Percentiles rank a stretch among this genome's conserved stretches.
Conservation (phyloP, 805 yeast species). For the Pichia nanzhaoensis region DNA sequence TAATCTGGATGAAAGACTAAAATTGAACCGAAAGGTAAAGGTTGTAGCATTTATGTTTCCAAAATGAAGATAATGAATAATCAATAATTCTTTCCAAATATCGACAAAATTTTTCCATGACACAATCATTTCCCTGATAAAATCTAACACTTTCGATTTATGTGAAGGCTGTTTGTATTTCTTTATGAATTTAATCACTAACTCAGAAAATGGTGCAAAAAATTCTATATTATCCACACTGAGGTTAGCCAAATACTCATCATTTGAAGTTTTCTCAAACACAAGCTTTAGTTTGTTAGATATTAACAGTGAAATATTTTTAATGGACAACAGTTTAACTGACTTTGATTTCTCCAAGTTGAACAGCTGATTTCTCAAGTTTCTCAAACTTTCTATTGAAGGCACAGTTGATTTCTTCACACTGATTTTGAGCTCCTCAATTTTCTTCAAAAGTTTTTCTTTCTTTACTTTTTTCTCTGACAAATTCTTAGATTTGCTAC, state of each 20-base stretch:
- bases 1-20: neutral
- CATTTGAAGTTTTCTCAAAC: neutral
- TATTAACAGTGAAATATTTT: conserved; percentile 1
- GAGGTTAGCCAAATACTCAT: neutral
- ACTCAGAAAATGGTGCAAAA: conserved; percentile 7
- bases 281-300: neutral
- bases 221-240: neutral
- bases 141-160: neutral
- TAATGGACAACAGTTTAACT: conserved; percentile 11
- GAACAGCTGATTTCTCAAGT: conserved; percentile 12
- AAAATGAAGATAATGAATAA: conserved; percentile 5
- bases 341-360: conserved; percentile 10
- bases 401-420: conserved; percentile 14
- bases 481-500: neutral
- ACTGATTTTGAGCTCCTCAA: conserved; percentile 3
- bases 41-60: neutral
- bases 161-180: neutral
- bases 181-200: neutral
- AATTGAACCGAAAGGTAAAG: conserved; percentile 4
- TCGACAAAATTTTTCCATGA: conserved; percentile 7
- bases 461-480: conserved; percentile 3
- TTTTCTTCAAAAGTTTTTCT: conserved; percentile 2
- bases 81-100: conserved; percentile 12
- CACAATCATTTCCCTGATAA: neutral
- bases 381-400: conserved; percentile 12